Conservation (phyloP, 192 early-diverging fungal genomes). For the Coemansia sp. region DNA sequence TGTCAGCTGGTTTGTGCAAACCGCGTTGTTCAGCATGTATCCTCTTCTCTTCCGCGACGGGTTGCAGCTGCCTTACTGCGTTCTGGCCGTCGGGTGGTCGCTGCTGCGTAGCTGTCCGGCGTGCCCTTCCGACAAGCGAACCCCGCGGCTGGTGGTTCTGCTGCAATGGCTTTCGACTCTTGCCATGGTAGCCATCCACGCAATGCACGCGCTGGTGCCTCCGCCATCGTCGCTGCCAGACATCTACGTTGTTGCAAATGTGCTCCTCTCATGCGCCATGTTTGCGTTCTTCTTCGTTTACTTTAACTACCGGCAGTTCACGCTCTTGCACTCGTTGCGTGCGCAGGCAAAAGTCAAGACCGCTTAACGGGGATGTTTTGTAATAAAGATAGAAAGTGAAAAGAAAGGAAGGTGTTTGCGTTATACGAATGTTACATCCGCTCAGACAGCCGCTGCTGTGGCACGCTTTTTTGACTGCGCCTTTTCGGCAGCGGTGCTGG, state of each 20-base stretch:
- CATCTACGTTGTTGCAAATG: constrained; percentile 79
- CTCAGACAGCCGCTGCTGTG: background rate
- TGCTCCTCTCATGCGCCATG: constrained; percentile 63
- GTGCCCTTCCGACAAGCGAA: constrained; percentile 20
- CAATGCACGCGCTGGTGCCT: constrained; percentile 58
- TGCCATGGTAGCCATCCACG: constrained; percentile 61
- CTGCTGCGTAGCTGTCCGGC: constrained; percentile 56
- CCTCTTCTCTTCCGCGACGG: constrained; percentile 82
- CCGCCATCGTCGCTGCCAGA: constrained; percentile 78
- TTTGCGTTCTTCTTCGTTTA: constrained; percentile 71
- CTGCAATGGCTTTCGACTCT: constrained; percentile 36
- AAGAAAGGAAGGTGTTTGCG: background rate
- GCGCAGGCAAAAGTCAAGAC: constrained; percentile 34
- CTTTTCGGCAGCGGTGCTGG: constrained; percentile 19
- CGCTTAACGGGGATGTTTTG: constrained; percentile 6
- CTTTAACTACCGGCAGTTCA: constrained; percentile 71
- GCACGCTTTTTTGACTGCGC: constrained; percentile 25
- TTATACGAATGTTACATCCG: background rate
- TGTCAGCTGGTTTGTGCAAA: constrained; percentile 70
- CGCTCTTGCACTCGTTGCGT: constrained; percentile 8
- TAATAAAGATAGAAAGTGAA: background rate
- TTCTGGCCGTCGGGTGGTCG: constrained; percentile 75
- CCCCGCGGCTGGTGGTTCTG: constrained; percentile 9
- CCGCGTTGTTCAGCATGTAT: constrained; percentile 88
- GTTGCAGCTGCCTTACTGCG: constrained; percentile 70